Percentiles rank a stretch among this genome's conserved stretches.
Conservation (phyloP, 176 grass and related monocot genomes). For the Saccharum spontaneum region DNA sequence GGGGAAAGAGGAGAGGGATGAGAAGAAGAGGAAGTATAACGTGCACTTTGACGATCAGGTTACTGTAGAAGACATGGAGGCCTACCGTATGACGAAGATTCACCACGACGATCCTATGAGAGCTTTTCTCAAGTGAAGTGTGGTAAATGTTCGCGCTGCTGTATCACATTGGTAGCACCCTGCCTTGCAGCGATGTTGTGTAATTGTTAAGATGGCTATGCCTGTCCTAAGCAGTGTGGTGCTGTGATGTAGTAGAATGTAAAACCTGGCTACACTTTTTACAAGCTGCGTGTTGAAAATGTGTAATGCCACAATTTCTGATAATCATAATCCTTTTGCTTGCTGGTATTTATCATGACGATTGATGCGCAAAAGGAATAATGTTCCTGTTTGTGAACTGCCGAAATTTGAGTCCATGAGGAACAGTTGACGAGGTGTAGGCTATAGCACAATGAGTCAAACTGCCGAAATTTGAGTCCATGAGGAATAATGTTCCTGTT, state of each 20-base stretch:
- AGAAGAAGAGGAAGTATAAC: slow-evolving; percentile 95
- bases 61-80: slow-evolving; percentile 93
- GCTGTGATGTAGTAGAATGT: not conserved
- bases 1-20: slow-evolving; percentile 82
- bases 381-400: not conserved
- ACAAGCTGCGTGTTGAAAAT: not conserved
- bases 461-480: no score
- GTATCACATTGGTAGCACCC: not conserved
- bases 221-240: not conserved
- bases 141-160: not conserved
- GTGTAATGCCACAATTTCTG: not conserved
- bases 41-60: slow-evolving; percentile 92
- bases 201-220: not conserved
- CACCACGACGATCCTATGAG: slow-evolving; percentile 93
- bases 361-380: not conserved
- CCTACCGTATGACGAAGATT: slow-evolving; percentile 81
- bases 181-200: not conserved
- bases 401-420: not conserved
- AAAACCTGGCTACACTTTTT: not conserved
- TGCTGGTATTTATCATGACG: not conserved
- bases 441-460: no score
- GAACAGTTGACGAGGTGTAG: not conserved
- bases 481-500: no score
- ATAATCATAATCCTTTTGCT: not conserved
- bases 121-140: slow-evolving; percentile 54